Evolutionary conservation across 2,329 filamentous ascomycete genomes (phyloP), one percentile per base, ranked within the genome.

Genomic region (Pyricularia grisea): DNA sequence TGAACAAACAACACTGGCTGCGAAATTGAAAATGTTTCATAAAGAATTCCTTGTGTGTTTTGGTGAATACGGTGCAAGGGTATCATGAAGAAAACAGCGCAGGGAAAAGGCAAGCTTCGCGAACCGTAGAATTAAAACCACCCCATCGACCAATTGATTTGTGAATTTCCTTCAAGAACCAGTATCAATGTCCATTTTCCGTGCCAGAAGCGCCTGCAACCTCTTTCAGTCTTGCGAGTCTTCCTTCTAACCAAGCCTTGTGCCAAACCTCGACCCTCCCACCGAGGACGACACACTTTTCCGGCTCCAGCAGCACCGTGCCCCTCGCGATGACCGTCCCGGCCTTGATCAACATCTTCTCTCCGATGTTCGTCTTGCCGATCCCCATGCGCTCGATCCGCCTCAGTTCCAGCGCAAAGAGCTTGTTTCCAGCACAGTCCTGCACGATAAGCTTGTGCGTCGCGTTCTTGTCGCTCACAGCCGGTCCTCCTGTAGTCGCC

Each of bases 191-290:
- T 63, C 60, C 7, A 28, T 28, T 27, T 31, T 28, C 50, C 36
- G 23, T 14, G 4, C 27, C 67, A n/a, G 42, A 17, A 30, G 67
- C 23, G 10, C 83, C 81, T 23, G 89, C 85, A 14, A 83, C 85
- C 67, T 86, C 85, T 75, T 87, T 88, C 70, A 98, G 78, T 72
- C 87, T 85, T 66, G 83, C 84, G 77, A 97, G 89, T 72, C 92
- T 85, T 1, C 87, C 88, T 17, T 89, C 87, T 65, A 84, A 83
- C 94, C 94, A 98, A 9, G 83, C 83, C 75, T 87, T 89, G 75
- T 98, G 92, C 83, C 93, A 87, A 0, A 82, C 82, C 68, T 97
- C 93, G 64, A 98, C 85, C 80, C 92, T 96, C 0, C 95, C 95
- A 1, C 95, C 95, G n/a, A 97, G 79, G 2, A 97, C 76, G n/a